Conservation (phyloP, 2,329 filamentous ascomycete species). For the Capronia americana region DNA sequence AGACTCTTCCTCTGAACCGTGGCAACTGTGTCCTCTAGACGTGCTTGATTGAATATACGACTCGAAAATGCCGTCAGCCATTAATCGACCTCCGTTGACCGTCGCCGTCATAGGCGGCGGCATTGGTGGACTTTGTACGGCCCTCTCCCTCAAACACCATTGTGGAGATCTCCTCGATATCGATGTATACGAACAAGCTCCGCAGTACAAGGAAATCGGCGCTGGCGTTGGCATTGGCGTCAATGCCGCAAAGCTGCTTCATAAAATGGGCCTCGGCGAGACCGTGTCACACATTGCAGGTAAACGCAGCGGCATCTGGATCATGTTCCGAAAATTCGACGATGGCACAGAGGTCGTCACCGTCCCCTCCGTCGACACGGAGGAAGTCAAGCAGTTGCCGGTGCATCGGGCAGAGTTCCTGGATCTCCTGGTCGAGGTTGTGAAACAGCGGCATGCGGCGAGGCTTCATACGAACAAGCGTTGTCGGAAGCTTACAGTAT, state of each 20-base stretch:
- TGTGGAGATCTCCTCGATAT: constrained; percentile 37
- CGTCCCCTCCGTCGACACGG: constrained; percentile 41
- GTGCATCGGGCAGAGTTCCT: constrained; percentile 49
- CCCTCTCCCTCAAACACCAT: constrained; percentile 48
- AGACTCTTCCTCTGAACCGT: not conserved
- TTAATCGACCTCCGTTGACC: constrained; percentile 31
- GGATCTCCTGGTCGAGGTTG: constrained; percentile 49
- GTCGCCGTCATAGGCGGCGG: constrained; percentile 51
- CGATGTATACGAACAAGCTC: constrained; percentile 41
- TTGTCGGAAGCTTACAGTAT: constrained; percentile 27
- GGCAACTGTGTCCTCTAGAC: not conserved
- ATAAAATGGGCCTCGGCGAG: constrained; percentile 45
- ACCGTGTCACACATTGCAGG: constrained; percentile 43
- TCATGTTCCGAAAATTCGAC: constrained; percentile 47
- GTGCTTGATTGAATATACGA: not conserved
- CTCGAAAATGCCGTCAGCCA: constrained; percentile 16
- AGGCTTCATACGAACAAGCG: constrained; percentile 28
- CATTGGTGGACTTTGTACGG: constrained; percentile 48
- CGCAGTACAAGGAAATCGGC: constrained; percentile 36
- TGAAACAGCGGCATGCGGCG: constrained; percentile 47
- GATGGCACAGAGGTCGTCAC: constrained; percentile 45
- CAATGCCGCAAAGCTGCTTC: constrained; percentile 32
- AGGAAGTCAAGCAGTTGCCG: constrained; percentile 21
- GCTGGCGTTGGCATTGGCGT: constrained; percentile 35
- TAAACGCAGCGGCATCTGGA: constrained; percentile 43